phyloP scores from a whole-genome alignment of 2,329 filamentous ascomycete species.

The Pseudogymnoascus sp. region DNA sequence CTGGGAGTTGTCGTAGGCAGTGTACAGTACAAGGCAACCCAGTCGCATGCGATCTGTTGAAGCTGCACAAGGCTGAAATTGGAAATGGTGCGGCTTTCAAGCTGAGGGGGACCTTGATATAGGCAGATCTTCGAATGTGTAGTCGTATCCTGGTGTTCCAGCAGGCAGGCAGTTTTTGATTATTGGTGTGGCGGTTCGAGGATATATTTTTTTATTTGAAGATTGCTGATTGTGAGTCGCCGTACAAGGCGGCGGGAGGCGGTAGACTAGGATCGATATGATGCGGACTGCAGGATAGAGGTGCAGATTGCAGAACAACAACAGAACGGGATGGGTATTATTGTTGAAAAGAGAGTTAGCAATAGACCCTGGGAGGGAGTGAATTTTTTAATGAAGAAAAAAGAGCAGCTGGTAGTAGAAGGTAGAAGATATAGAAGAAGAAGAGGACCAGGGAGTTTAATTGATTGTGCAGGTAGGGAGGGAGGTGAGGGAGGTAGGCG shows the following conservation, averaged over 20 bases:
- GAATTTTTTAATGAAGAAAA: neutral
- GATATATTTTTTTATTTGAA: neutral
- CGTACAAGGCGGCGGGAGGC: constrained; percentile 4
- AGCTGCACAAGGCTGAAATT: constrained; percentile 6
- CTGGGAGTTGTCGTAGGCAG: neutral
- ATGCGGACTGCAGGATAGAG: neutral
- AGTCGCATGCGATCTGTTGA: neutral
- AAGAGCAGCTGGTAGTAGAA: neutral
- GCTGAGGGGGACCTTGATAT: constrained; percentile 7
- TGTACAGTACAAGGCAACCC: constrained; percentile 1
- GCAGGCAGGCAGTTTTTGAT: neutral
- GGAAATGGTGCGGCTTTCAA: neutral
- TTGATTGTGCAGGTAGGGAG: constrained; percentile 1
- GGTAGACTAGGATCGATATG: constrained; percentile 1
- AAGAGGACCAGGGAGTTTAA: neutral
- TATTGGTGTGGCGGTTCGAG: neutral
- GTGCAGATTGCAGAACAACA: neutral
- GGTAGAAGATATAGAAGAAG: neutral
- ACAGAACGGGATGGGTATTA: neutral
- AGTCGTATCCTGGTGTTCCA: constrained; percentile 4
- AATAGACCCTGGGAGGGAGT: neutral
- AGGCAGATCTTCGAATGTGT: neutral
- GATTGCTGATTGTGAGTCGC: neutral
- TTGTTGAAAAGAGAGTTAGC: neutral
- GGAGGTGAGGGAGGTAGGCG: neutral